These are phyloP conservation scores for Globisporangium splendens DNA, from an alignment of 352 stramenopile species.

Conservation along the genomic window DNA sequence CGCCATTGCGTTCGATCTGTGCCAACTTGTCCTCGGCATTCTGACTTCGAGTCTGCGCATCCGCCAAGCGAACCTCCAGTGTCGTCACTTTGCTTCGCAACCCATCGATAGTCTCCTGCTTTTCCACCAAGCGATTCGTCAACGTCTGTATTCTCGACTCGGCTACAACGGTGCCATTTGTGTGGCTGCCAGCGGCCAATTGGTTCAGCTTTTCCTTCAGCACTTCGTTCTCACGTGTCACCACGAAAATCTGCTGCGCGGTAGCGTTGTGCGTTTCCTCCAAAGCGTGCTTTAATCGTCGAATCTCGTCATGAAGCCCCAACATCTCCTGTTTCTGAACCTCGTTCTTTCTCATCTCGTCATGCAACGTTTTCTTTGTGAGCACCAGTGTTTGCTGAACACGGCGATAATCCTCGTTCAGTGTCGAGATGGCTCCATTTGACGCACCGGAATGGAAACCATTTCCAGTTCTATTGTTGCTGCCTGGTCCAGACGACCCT, in stretches of 20 bases:
- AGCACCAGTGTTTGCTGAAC: conserved; percentile 61
- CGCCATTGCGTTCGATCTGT: conserved; percentile 62
- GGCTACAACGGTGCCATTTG: conserved; percentile 22
- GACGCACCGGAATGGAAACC: conserved; percentile 4
- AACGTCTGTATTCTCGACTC: conserved; percentile 73
- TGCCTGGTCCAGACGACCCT: not conserved
- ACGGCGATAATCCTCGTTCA: conserved; percentile 55
- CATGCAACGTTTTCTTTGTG: conserved; percentile 75
- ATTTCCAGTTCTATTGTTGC: conserved; percentile 5
- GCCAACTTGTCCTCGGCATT: conserved; percentile 55
- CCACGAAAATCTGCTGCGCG: conserved; percentile 32
- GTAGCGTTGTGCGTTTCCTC: conserved; percentile 30
- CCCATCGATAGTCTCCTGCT: conserved; percentile 74
- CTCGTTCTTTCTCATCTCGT: conserved; percentile 62
- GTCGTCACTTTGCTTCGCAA: conserved; percentile 64
- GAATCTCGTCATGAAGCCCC: conserved; percentile 50
- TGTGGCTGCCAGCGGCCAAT: conserved; percentile 19
- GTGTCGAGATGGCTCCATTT: conserved; percentile 19
- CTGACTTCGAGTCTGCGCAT: conserved; percentile 40
- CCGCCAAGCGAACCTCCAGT: conserved; percentile 64
- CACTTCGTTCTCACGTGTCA: conserved; percentile 35
- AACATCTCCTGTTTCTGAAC: conserved; percentile 66
- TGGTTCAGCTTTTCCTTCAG: conserved; percentile 49
- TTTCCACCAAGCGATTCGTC: conserved; percentile 78
- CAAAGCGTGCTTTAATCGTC: conserved; percentile 40